These are phyloP conservation scores for Colletotrichum musicola DNA, from an alignment of 2,329 filamentous ascomycete species.

Conservation along the genomic window DNA sequence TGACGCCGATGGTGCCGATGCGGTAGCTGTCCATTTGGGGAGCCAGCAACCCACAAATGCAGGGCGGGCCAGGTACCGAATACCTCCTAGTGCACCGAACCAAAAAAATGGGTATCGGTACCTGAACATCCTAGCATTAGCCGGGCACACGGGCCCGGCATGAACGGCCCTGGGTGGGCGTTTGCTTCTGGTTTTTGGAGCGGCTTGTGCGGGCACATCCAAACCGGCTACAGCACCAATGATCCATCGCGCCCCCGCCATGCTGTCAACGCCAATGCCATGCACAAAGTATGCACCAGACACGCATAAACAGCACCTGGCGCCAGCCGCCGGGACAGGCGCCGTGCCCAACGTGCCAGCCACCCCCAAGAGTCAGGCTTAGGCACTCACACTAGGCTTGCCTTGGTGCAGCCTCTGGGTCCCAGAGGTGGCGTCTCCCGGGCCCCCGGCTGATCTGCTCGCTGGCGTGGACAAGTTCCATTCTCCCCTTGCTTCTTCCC, in stretches of 20 bases:
- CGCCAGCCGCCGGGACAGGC: neutral
- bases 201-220: constrained; percentile 22
- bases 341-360: neutral
- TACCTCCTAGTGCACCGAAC: constrained; percentile 28
- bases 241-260: neutral
- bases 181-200: constrained; percentile 16
- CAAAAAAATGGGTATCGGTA: constrained; percentile 26
- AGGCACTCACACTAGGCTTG: neutral
- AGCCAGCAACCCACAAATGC: constrained; percentile 24
- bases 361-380: constrained; percentile 2
- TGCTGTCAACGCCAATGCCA: neutral
- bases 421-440: constrained; percentile 17
- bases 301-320: neutral
- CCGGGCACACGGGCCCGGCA: constrained; percentile 33
- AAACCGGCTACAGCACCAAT: neutral
- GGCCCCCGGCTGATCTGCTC: constrained; percentile 29
- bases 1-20: constrained; percentile 26
- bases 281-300: constrained; percentile 9
- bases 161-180: constrained; percentile 20
- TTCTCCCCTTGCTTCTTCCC: constrained; percentile 19
- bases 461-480: constrained; percentile 31
- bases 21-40: constrained; percentile 19
- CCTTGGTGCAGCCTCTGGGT: neutral
- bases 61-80: constrained; percentile 27
- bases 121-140: constrained; percentile 34